These are phyloP conservation scores for Arthrinium puccinioides DNA, from an alignment of 2,329 filamentous ascomycete genomes.

Conservation along the genomic window DNA sequence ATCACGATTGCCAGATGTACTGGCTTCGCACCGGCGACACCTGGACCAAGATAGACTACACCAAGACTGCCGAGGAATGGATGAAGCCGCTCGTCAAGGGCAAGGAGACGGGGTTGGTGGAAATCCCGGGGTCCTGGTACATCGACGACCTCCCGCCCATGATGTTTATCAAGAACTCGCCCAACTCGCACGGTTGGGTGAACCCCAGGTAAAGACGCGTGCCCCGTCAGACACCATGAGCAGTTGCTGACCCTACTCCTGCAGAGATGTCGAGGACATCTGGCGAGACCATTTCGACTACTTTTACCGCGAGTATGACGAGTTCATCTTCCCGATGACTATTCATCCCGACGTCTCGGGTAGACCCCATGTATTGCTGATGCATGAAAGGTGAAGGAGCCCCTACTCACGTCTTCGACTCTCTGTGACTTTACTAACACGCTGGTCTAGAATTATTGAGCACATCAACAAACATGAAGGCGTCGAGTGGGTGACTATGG, in stretches of 20 bases:
- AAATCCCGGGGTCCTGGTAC: slow-evolving; percentile 60
- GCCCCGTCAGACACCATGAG: slow-evolving; percentile 25
- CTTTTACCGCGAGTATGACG: slow-evolving; percentile 69
- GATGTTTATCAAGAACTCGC: slow-evolving; percentile 64
- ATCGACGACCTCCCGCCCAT: slow-evolving; percentile 59
- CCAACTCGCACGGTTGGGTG: slow-evolving; percentile 58
- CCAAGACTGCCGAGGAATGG: slow-evolving; percentile 53
- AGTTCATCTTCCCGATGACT: slow-evolving; percentile 71
- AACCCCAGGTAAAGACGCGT: slow-evolving; percentile 35
- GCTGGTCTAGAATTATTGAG: slow-evolving; percentile 47
- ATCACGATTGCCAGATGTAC: slow-evolving; percentile 59
- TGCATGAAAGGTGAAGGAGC: slow-evolving; percentile 55
- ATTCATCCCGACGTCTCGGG: slow-evolving; percentile 70
- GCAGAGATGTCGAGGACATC: slow-evolving; percentile 54
- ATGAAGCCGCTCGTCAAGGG: slow-evolving; percentile 59
- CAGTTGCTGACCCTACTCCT: no score
- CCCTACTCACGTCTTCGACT: not conserved
- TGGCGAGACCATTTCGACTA: slow-evolving; percentile 65
- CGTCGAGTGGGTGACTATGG: slow-evolving; percentile 60
- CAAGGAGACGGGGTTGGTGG: slow-evolving; percentile 53
- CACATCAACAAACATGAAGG: slow-evolving; percentile 56
- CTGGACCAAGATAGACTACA: slow-evolving; percentile 63
- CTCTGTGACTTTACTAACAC: not conserved
- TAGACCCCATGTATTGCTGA: slow-evolving; percentile 64
- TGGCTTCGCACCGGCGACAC: slow-evolving; percentile 55